A percentile compares a stretch with the other conserved stretches of the same genome.
Conservation (phyloP, 208 protist species). For the Willaertia magna region DNA sequence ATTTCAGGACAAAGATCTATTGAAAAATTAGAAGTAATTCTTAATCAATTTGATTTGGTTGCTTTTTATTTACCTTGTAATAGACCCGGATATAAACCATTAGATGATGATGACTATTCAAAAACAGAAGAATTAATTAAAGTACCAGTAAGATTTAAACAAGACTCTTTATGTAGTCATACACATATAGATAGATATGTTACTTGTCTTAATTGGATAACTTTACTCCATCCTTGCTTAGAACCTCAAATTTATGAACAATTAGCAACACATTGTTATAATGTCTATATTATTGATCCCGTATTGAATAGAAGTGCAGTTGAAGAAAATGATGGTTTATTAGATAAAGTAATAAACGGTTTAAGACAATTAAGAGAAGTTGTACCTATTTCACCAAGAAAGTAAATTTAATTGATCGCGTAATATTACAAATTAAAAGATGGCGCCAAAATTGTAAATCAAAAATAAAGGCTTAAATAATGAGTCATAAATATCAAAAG, state of each 20-base stretch:
- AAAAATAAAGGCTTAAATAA: not conserved
- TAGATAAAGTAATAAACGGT: not conserved
- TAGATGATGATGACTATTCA: not conserved
- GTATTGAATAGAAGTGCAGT: not conserved
- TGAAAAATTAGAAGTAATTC: not conserved
- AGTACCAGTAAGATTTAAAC: not conserved
- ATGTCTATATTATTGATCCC: not conserved
- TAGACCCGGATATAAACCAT: not conserved
- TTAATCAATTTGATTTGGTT: not conserved
- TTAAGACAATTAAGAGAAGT: too few species aligned
- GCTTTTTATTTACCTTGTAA: not conserved
- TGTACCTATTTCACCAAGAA: too few species aligned
- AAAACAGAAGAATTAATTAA: not conserved
- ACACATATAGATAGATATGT: not conserved
- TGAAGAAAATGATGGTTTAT: not conserved
- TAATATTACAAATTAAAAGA: too few species aligned
- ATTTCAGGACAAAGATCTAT: not conserved
- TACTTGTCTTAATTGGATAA: not conserved
- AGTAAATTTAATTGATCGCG: too few species aligned
- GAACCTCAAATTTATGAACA: not conserved
- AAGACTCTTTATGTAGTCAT: not conserved
- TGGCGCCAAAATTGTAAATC: too few species aligned
- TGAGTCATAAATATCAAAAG: constrained; percentile 52
- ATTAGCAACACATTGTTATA: not conserved
- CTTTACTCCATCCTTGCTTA: not conserved